Conservation (phyloP, 2,329 filamentous ascomycete species). For the Mollisiaceae sp. region DNA sequence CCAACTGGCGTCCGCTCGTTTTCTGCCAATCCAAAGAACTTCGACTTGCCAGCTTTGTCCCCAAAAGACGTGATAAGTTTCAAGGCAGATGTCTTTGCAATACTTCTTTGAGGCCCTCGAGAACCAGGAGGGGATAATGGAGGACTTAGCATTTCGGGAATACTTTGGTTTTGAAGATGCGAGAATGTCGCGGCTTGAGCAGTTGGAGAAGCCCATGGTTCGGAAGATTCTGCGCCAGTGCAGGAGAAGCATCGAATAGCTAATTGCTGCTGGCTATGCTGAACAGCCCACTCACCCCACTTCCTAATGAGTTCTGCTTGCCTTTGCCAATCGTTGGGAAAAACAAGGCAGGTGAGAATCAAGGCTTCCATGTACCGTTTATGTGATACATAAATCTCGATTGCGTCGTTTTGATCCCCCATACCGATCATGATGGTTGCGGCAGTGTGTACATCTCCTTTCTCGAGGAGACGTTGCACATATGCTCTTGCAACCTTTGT, state of each 20-base stretch:
- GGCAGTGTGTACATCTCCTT: slow-evolving; percentile 88
- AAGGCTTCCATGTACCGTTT: slow-evolving; percentile 92
- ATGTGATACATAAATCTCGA: slow-evolving; percentile 94
- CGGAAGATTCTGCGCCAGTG: slow-evolving; percentile 81
- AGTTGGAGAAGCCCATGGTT: slow-evolving; percentile 87
- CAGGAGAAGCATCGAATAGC: slow-evolving; percentile 94
- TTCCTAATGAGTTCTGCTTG: slow-evolving; percentile 87
- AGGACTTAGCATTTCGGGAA: slow-evolving; percentile 69
- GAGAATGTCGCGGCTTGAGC: slow-evolving; percentile 66
- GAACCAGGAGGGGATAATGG: slow-evolving; percentile 75
- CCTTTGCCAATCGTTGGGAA: slow-evolving; percentile 87
- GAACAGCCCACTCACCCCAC: slow-evolving; percentile 93
- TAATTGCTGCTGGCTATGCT: slow-evolving; percentile 84
- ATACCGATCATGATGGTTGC: slow-evolving; percentile 92
- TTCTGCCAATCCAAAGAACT: slow-evolving; percentile 63
- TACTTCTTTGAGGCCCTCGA: slow-evolving; percentile 63
- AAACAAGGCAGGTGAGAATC: slow-evolving; percentile 82
- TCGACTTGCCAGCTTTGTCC: slow-evolving; percentile 63
- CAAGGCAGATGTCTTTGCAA: slow-evolving; percentile 80
- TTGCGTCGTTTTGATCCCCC: slow-evolving; percentile 90
- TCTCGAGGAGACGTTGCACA: slow-evolving; percentile 86
- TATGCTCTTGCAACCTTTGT: slow-evolving; percentile 91
- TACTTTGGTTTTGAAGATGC: slow-evolving; percentile 62
- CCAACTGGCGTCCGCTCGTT: slow-evolving; percentile 75
- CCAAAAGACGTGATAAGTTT: slow-evolving; percentile 93